A percentile compares a stretch with the other conserved stretches of the same genome.
These are phyloP conservation scores for Nitzschia sp. DNA, from an alignment of 108 stramenopile species.

Conservation along the genomic window DNA sequence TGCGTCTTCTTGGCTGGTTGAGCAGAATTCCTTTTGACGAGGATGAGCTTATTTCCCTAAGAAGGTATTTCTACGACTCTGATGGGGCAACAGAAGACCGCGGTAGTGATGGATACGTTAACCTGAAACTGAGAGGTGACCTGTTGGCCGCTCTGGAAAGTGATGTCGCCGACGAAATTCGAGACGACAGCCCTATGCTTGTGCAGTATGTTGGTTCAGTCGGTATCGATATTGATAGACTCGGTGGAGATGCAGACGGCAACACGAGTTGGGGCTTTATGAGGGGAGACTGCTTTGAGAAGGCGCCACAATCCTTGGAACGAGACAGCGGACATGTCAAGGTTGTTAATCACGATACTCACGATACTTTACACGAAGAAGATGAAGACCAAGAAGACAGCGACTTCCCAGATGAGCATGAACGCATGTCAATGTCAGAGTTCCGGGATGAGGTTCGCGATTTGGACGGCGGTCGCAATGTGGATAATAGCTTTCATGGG, in stretches of 20 bases:
- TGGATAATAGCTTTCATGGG: conserved; percentile 1
- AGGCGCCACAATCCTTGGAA: conserved; percentile 18
- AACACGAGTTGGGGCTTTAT: conserved; percentile 33
- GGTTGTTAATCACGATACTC: background rate
- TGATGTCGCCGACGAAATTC: conserved; percentile 76
- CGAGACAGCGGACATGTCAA: background rate
- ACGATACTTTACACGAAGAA: conserved; percentile 14
- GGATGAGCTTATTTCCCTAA: conserved; percentile 75
- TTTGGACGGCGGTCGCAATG: background rate
- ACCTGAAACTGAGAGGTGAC: conserved; percentile 80
- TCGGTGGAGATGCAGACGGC: conserved; percentile 8
- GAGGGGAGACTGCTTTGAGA: conserved; percentile 24
- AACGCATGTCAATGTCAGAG: background rate
- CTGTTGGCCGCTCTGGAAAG: conserved; percentile 80
- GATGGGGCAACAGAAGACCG: conserved; percentile 63
- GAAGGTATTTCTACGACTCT: conserved; percentile 80
- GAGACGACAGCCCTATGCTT: conserved; percentile 57
- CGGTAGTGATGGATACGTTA: conserved; percentile 70
- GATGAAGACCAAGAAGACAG: conserved; percentile 25
- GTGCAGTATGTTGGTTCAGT: conserved; percentile 43
- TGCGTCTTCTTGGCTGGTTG: conserved; percentile 80
- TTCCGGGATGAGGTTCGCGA: background rate
- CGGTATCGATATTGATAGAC: conserved; percentile 61
- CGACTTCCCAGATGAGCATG: background rate
- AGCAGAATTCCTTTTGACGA: conserved; percentile 88